A percentile compares a stretch with the other conserved stretches of the same genome.
phyloP scores from a whole-genome alignment of 345 rosid species.

The Melaleuca quinquenervia region DNA sequence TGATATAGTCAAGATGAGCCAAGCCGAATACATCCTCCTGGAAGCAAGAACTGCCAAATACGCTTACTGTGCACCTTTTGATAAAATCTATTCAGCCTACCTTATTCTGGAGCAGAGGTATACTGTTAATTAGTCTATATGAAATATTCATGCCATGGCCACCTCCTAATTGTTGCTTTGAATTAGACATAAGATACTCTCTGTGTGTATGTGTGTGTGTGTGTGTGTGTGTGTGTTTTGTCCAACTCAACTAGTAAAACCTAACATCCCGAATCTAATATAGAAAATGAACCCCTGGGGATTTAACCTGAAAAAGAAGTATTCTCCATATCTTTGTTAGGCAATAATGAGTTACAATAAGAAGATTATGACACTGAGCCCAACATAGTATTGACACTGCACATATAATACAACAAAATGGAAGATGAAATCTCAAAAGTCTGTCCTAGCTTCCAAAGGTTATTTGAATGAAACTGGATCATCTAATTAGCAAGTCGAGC shows the following conservation, averaged over 20 bases:
- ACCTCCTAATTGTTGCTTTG: background rate
- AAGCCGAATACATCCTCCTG: background rate
- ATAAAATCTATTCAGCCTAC: background rate
- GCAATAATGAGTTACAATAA: background rate
- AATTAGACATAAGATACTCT: background rate
- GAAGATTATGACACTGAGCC: background rate
- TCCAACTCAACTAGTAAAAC: background rate
- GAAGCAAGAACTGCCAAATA: background rate
- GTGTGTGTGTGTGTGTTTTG: fast-evolving
- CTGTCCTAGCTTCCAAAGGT: background rate
- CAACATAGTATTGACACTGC: background rate
- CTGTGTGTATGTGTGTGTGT: fast-evolving
- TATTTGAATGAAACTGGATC: background rate
- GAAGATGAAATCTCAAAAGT: background rate
- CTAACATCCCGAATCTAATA: background rate
- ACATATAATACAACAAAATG: background rate
- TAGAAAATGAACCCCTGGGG: background rate
- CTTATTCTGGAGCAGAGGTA: background rate
- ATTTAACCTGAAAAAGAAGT: background rate
- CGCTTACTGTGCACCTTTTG: background rate
- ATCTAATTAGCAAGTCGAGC: background rate
- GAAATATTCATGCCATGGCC: background rate
- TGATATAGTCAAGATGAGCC: background rate
- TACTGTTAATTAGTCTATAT: background rate
- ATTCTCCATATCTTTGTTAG: background rate